A percentile compares a stretch with the other conserved stretches of the same genome.
Evolutionary conservation across 192 early-diverging fungal species (phyloP).

Genomic region (Phycomyces blakesleeanus): DNA sequence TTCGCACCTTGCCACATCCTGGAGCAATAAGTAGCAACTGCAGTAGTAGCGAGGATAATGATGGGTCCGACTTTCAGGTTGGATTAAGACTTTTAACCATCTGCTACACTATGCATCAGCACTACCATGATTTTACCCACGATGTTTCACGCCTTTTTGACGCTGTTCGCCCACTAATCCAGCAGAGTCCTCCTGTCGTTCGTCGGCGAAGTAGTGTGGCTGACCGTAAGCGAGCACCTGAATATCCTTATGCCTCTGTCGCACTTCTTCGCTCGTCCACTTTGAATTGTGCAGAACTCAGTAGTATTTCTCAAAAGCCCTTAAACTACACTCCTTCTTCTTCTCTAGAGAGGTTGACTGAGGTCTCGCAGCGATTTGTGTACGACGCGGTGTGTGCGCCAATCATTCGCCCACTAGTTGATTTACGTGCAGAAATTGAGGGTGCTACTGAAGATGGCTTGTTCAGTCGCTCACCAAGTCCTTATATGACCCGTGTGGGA

Average conservation of each 20-base stretch:
- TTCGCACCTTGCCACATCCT: conserved; percentile 28
- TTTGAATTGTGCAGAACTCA: conserved; percentile 13
- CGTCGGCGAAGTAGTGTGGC: too few relatives aligned
- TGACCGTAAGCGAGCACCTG: too few relatives aligned
- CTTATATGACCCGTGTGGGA: conserved; percentile 66
- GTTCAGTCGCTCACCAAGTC: conserved; percentile 63
- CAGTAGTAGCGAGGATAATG: conserved; percentile 32
- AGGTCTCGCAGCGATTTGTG: conserved; percentile 16
- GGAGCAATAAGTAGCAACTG: conserved; percentile 32
- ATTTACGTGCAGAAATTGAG: conserved; percentile 7
- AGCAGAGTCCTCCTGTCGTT: too few relatives aligned
- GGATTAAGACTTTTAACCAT: conserved; percentile 60
- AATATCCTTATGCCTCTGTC: conserved; percentile 19
- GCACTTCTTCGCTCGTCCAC: conserved; percentile 18
- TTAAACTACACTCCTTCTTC: background rate
- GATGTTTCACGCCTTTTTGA: conserved; percentile 8
- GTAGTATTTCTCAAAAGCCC: background rate
- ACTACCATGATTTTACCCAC: conserved; percentile 42
- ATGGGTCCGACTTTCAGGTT: conserved; percentile 62
- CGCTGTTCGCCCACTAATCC: background rate
- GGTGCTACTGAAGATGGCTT: conserved; percentile 7
- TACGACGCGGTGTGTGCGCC: conserved; percentile 17
- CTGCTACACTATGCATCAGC: conserved; percentile 39
- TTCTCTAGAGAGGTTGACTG: conserved; percentile 1
- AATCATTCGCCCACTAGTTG: conserved; percentile 14